A percentile compares a stretch with the other conserved stretches of the same genome.
These are phyloP conservation scores for Apiotrichum domesticum DNA, from an alignment of 1,284 basidiomycete species.

Conservation along the genomic window DNA sequence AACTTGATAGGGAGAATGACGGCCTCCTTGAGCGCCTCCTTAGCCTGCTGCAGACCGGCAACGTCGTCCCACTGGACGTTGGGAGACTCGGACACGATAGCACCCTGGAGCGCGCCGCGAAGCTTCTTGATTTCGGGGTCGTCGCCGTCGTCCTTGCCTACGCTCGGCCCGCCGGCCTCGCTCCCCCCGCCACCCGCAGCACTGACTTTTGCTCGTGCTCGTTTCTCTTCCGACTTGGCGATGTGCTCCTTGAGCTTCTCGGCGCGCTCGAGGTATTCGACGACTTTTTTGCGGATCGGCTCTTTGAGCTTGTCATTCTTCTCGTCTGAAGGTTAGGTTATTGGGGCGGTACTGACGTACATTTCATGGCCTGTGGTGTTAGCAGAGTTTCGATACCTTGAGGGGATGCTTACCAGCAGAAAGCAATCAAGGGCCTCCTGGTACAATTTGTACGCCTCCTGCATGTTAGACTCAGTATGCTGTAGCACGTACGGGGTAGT, in stretches of 20 bases:
- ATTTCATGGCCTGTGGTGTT: constrained; percentile 53
- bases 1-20: constrained; percentile 99
- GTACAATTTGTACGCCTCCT: constrained; percentile 88
- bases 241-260: constrained; percentile 88
- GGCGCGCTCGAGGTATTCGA: constrained; percentile 86
- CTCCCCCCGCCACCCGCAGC: constrained; percentile 62
- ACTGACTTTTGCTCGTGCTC: constrained; percentile 67
- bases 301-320: constrained; percentile 91
- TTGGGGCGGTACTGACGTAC: constrained; percentile 47
- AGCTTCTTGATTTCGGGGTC: constrained; percentile 96
- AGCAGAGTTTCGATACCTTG: constrained; percentile 56
- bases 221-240: constrained; percentile 60
- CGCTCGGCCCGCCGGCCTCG: constrained; percentile 58
- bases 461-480: constrained; percentile 41
- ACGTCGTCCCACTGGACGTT: constrained; percentile 99
- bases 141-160: constrained; percentile 62
- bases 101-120: constrained; percentile 75
- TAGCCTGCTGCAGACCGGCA: constrained; percentile 87
- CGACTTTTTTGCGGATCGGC: constrained; percentile 82
- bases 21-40: constrained; percentile 94
- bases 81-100: constrained; percentile 89
- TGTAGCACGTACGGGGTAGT: constrained; percentile 61
- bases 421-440: constrained; percentile 97
- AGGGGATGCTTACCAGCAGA: constrained; percentile 63
- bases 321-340: constrained; percentile 59